These are phyloP conservation scores for Termitomyces titanicus DNA, from an alignment of 768 basidiomycete species.

Conservation along the genomic window DNA sequence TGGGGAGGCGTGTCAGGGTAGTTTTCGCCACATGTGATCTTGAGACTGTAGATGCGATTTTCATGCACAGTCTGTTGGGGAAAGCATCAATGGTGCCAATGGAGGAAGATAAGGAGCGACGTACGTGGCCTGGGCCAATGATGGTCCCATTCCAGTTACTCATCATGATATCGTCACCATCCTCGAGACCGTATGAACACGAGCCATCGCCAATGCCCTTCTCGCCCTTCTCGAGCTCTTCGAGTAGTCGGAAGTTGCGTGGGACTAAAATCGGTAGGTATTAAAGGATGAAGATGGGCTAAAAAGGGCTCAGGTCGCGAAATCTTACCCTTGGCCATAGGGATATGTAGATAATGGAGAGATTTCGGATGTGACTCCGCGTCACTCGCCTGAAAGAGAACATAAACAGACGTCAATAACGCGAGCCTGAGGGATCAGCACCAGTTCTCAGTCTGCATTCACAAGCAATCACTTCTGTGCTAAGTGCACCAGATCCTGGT, in stretches of 20 bases:
- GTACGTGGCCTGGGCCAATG: conserved; percentile 95
- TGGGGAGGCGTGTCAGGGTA: conserved; percentile 80
- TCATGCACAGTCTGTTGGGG: conserved; percentile 84
- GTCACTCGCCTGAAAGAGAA: not conserved
- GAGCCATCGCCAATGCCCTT: conserved; percentile 99
- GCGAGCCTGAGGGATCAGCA: too few species aligned
- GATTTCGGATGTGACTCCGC: not conserved
- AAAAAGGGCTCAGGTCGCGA: not conserved
- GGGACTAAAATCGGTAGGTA: conserved; percentile 57
- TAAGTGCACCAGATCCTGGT: too few species aligned
- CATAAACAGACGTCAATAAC: not conserved
- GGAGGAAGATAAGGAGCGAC: conserved; percentile 23
- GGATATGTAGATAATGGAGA: conserved; percentile 2
- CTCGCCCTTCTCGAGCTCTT: conserved; percentile 99
- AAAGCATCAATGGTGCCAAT: conserved; percentile 12
- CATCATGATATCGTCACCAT: conserved; percentile 96
- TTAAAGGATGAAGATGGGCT: not conserved
- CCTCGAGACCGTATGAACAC: conserved; percentile 95
- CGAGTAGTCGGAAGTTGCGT: conserved; percentile 92
- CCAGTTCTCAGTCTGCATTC: too few species aligned
- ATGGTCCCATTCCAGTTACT: conserved; percentile 98
- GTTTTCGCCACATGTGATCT: conserved; percentile 73
- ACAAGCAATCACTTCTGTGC: too few species aligned
- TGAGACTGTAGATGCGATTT: conserved; percentile 96
- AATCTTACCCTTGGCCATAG: conserved; percentile 51